A percentile compares a stretch with the other conserved stretches of the same genome.
Conservation (phyloP, 1,284 basidiomycete genomes). For the Boletus albobrunnescens region DNA sequence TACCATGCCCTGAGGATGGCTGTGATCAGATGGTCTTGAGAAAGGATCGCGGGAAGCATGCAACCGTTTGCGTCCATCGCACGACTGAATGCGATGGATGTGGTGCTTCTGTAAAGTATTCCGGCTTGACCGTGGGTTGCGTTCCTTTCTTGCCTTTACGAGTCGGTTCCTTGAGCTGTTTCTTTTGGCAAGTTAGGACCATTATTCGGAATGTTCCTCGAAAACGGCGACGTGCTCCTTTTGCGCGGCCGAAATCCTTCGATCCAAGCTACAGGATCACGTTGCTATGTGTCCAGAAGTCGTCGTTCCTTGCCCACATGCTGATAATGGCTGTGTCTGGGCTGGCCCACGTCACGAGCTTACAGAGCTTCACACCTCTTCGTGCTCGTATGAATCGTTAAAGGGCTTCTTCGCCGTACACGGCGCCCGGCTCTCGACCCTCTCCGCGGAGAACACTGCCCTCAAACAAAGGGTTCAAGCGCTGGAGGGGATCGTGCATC, state of each 20-base stretch:
- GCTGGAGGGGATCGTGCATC: conserved; percentile 49
- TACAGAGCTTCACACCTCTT: conserved; percentile 39
- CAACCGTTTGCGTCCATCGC: conserved; percentile 35
- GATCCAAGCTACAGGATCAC: conserved; percentile 38
- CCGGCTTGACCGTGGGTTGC: conserved; percentile 37
- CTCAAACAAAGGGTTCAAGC: conserved; percentile 51
- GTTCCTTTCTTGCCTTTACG: not conserved
- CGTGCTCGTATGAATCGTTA: conserved; percentile 61
- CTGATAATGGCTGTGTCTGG: conserved; percentile 53
- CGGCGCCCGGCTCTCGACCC: conserved; percentile 39
- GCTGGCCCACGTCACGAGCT: conserved; percentile 43
- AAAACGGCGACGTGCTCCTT: conserved; percentile 37
- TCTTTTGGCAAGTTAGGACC: conserved; percentile 30
- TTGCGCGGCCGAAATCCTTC: conserved; percentile 38
- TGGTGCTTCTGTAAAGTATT: conserved; percentile 29
- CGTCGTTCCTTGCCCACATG: conserved; percentile 47
- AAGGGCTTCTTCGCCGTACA: conserved; percentile 56
- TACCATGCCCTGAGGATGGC: conserved; percentile 48
- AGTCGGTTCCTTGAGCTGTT: conserved; percentile 2
- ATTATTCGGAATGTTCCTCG: conserved; percentile 38
- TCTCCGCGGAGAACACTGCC: conserved; percentile 58
- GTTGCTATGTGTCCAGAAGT: conserved; percentile 37
- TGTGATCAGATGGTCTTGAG: conserved; percentile 44
- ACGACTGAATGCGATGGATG: conserved; percentile 39
- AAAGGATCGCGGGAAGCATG: conserved; percentile 43